Conservation (phyloP, 805 yeast species). For the Metschnikowia lunata region DNA sequence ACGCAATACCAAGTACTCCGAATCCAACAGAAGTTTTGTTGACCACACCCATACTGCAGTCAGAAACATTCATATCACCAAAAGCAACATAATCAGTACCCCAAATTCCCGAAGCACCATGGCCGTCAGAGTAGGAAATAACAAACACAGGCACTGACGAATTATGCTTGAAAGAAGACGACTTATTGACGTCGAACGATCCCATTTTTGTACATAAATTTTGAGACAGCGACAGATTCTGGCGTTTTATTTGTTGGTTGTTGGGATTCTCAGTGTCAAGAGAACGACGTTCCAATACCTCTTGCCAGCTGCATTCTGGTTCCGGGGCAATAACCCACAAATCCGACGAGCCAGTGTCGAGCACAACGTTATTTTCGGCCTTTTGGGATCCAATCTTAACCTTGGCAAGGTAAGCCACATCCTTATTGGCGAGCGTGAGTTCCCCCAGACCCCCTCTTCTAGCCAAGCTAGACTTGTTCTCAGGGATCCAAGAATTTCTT, state of each 20-base stretch:
- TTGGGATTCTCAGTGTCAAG: not conserved
- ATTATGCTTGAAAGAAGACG: conserved; percentile 38
- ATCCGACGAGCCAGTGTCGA: too few relatives aligned
- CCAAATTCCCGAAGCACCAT: conserved; percentile 48
- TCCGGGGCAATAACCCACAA: too few relatives aligned
- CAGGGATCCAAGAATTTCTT: too few relatives aligned
- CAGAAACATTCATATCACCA: conserved; percentile 40
- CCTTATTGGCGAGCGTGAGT: too few relatives aligned
- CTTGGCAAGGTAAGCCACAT: too few relatives aligned
- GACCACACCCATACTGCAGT: conserved; percentile 71
- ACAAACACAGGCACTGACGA: conserved; percentile 35
- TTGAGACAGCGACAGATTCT: not conserved
- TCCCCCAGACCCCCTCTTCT: too few relatives aligned
- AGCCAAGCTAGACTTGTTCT: too few relatives aligned
- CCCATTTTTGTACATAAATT: conserved; percentile 42
- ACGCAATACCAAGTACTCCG: conserved; percentile 75
- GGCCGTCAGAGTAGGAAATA: conserved; percentile 46
- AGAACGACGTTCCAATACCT: too few relatives aligned
- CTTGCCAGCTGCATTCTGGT: too few relatives aligned
- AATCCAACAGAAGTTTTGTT: conserved; percentile 54
- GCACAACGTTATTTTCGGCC: too few relatives aligned
- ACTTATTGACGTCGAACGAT: conserved; percentile 40
- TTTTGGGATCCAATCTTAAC: too few relatives aligned
- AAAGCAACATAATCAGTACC: conserved; percentile 57
- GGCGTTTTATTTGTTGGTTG: not conserved